A percentile compares a stretch with the other conserved stretches of the same genome.
phyloP scores from a whole-genome alignment of 352 stramenopile species.

The Globisporangium mamillatum region DNA sequence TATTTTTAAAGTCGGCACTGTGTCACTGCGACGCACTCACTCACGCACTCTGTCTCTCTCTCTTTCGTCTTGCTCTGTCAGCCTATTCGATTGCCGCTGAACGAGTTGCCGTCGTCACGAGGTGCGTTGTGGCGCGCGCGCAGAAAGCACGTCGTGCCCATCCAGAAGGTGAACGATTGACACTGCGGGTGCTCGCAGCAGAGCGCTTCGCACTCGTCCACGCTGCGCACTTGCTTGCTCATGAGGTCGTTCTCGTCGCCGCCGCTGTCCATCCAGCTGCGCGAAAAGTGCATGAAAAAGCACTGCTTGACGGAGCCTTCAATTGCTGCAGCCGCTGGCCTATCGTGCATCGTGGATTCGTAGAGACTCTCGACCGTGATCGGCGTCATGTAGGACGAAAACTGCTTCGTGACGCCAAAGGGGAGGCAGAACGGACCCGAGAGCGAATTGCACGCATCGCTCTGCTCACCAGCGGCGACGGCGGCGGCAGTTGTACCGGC shows the following conservation, averaged over 20 bases:
- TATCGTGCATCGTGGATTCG: not conserved
- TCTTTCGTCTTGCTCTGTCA: slow-evolving; percentile 1
- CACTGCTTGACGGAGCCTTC: slow-evolving; percentile 34
- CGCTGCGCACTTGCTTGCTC: slow-evolving; percentile 43
- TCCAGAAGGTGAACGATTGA: slow-evolving; percentile 72
- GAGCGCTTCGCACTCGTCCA: slow-evolving; percentile 64
- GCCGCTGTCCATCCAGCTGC: slow-evolving; percentile 70
- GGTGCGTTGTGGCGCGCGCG: slow-evolving; percentile 37
- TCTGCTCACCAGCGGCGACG: slow-evolving; percentile 4
- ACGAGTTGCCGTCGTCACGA: slow-evolving; percentile 47
- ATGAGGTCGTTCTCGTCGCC: slow-evolving; percentile 62
- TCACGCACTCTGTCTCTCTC: slow-evolving; percentile 18
- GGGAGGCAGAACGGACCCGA: slow-evolving; percentile 58
- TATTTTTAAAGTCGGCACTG: not conserved
- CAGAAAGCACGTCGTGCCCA: slow-evolving; percentile 66
- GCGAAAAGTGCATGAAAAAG: slow-evolving; percentile 64
- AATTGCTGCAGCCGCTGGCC: not conserved
- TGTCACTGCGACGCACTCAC: not conserved
- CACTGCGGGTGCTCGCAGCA: slow-evolving; percentile 61
- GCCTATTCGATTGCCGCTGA: slow-evolving; percentile 47
- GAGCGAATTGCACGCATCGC: slow-evolving; percentile 53
- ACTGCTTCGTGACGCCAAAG: slow-evolving; percentile 31
- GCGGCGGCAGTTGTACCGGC: not conserved
- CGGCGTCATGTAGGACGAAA: slow-evolving; percentile 58
- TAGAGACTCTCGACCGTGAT: slow-evolving; percentile 34